These are phyloP conservation scores for Pichia sp. DNA, from an alignment of 1,139 yeast species.

Conservation along the genomic window DNA sequence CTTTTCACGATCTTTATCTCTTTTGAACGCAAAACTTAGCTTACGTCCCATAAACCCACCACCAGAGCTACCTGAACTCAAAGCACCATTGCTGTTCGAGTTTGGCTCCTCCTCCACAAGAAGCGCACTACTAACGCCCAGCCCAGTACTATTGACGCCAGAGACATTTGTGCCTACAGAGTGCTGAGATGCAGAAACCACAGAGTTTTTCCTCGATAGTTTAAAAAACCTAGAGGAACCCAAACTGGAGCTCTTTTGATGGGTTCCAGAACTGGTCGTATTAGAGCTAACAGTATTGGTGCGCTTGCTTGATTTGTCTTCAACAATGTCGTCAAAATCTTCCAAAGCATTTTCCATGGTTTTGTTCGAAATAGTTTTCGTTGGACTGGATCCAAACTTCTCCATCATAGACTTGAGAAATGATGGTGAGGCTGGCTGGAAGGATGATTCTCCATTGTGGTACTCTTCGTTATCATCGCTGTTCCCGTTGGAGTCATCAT, in stretches of 20 bases:
- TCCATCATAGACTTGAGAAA: conserved; percentile 29
- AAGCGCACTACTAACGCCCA: background rate
- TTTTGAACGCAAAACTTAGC: conserved; percentile 20
- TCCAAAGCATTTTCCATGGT: conserved; percentile 4
- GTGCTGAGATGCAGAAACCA: conserved; percentile 11
- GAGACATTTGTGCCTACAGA: conserved; percentile 4
- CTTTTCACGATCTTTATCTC: conserved; percentile 13
- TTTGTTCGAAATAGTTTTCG: conserved; percentile 25
- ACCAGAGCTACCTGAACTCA: background rate
- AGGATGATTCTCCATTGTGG: background rate
- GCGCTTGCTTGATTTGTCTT: conserved; percentile 6
- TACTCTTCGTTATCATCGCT: background rate
- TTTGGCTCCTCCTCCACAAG: background rate
- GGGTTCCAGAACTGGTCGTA: background rate
- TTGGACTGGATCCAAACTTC: conserved; percentile 32
- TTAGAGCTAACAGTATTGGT: background rate
- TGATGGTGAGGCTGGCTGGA: conserved; percentile 26
- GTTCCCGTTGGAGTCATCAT: background rate
- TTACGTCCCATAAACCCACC: conserved; percentile 16
- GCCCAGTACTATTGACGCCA: background rate
- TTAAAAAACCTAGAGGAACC: conserved; percentile 31
- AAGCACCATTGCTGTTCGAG: background rate
- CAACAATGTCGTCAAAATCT: conserved; percentile 23
- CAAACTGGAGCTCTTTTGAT: conserved; percentile 9
- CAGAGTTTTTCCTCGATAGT: conserved; percentile 14